A percentile compares a stretch with the other conserved stretches of the same genome.
Conservation (phyloP, 495 filamentous ascomycete genomes). For the Platismatia glauca region DNA sequence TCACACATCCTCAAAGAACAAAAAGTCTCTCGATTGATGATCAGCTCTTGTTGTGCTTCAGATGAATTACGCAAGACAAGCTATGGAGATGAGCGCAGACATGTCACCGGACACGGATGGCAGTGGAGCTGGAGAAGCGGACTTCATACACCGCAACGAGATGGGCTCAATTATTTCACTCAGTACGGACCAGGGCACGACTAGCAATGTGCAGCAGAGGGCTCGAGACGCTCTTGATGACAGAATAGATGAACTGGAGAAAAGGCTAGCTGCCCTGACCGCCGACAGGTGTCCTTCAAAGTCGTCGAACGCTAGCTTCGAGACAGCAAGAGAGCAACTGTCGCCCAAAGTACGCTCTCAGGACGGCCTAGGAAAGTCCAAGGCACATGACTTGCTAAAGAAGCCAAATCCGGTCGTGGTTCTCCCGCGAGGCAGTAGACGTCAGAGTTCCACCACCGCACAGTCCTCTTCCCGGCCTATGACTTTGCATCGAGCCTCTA, state of each 20-base stretch:
- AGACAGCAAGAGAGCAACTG: not conserved
- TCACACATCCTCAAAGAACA: not conserved
- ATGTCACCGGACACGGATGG: not conserved
- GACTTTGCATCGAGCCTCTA: not conserved
- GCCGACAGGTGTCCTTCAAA: not conserved
- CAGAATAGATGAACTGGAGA: not conserved
- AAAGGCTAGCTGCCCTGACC: not conserved
- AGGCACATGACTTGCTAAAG: not conserved
- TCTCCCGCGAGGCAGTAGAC: not conserved
- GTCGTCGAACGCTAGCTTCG: not conserved
- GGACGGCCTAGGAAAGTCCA: not conserved
- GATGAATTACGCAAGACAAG: not conserved
- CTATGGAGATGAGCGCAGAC: not conserved
- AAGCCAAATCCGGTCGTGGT: not conserved
- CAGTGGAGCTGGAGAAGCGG: not conserved
- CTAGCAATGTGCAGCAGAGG: not conserved
- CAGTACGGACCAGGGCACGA: not conserved
- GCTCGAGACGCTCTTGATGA: not conserved
- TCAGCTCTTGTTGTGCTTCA: not conserved
- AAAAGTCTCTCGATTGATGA: not conserved
- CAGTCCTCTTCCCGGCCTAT: not conserved
- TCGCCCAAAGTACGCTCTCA: not conserved
- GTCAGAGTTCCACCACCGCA: not conserved
- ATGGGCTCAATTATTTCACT: not conserved
- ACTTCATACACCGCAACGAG: not conserved